These are phyloP conservation scores for Acacia pycnantha DNA, from an alignment of 331 rosid species.

Conservation along the genomic window DNA sequence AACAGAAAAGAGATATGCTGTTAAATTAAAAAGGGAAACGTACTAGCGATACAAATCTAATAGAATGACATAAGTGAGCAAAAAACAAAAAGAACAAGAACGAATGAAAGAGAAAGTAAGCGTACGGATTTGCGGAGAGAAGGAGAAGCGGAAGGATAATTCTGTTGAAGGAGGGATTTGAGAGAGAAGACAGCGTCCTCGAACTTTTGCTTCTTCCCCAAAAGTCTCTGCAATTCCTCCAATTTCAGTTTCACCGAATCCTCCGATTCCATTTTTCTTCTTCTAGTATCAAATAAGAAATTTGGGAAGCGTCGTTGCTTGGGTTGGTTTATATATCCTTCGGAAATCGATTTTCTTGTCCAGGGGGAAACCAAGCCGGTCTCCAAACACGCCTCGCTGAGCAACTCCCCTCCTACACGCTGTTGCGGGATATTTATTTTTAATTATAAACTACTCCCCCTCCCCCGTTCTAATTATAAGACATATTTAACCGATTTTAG, in stretches of 20 bases:
- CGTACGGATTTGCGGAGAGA: slow-evolving; percentile 62
- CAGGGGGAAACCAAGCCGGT: slow-evolving; percentile 35
- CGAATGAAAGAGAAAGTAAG: neutral
- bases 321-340: neutral
- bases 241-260: slow-evolving; percentile 44
- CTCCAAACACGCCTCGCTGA: neutral
- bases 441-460: too few relatives aligned
- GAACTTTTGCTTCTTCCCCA: slow-evolving; percentile 77
- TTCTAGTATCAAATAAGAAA: neutral
- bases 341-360: slow-evolving; percentile 27
- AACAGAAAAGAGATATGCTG: slow-evolving; percentile 10
- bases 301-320: slow-evolving; percentile 16
- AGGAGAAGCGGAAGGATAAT: slow-evolving; percentile 63
- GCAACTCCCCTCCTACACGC: neutral
- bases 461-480: too few relatives aligned
- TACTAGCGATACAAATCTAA: neutral
- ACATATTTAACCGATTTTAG: too few relatives aligned
- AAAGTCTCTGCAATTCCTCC: slow-evolving; percentile 72
- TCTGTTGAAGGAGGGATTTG: slow-evolving; percentile 49
- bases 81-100: neutral
- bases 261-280: slow-evolving; percentile 57
- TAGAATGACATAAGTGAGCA: neutral
- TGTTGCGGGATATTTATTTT: neutral
- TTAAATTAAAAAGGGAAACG: too few relatives aligned
- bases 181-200: slow-evolving; percentile 67